phyloP scores from a whole-genome alignment of 2,329 filamentous ascomycete genomes.

The Aspergillus clavatus region DNA sequence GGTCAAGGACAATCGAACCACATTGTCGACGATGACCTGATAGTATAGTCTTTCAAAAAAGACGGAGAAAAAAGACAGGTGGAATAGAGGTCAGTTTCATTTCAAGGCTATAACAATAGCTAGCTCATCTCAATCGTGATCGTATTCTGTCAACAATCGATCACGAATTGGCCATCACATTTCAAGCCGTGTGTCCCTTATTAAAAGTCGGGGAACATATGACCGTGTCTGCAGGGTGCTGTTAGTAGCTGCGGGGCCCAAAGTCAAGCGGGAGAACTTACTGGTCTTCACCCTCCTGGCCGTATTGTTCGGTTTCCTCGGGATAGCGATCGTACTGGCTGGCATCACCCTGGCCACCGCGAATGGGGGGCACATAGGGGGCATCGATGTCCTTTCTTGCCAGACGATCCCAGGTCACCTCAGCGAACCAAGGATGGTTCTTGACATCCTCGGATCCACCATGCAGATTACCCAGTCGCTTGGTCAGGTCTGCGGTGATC shows the following conservation, averaged over 20 bases:
- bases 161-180: slow-evolving; percentile 25
- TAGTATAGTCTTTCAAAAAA: background rate
- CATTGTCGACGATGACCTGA: background rate
- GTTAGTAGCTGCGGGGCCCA: slow-evolving; percentile 1
- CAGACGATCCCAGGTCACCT: slow-evolving; percentile 95
- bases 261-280: slow-evolving; percentile 50
- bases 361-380: slow-evolving; percentile 92
- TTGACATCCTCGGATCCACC: slow-evolving; percentile 89
- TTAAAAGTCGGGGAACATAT: slow-evolving; percentile 73
- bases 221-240: slow-evolving; percentile 56
- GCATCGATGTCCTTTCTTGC: slow-evolving; percentile 96
- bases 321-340: slow-evolving; percentile 98
- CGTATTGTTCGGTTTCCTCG: slow-evolving; percentile 92
- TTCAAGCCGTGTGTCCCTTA: slow-evolving; percentile 28
- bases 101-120: background rate
- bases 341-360: slow-evolving; percentile 87
- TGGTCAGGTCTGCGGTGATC: slow-evolving; percentile 92
- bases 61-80: background rate
- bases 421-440: slow-evolving; percentile 91
- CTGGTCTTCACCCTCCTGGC: slow-evolving; percentile 73
- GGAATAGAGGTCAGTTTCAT: background rate
- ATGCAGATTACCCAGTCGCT: slow-evolving; percentile 89
- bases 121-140: slow-evolving; percentile 7
- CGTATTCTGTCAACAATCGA: slow-evolving; percentile 1
- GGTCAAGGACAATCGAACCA: background rate